Evolutionary conservation across 495 filamentous ascomycete genomes (phyloP).

Genomic region (Physcia stellaris): DNA sequence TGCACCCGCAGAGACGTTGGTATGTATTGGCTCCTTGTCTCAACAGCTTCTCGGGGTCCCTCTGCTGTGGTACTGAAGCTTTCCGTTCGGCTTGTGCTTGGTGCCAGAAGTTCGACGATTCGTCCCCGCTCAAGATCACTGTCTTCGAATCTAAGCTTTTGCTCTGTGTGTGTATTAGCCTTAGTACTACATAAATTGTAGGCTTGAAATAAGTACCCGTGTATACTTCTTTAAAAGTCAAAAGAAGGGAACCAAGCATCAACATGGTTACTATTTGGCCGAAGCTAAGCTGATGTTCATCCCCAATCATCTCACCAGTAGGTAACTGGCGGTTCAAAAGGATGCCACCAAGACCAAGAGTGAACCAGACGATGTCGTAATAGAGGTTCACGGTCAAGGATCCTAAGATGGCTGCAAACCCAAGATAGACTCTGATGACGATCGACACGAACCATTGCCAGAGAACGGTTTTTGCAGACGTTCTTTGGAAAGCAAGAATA

Average conservation of each 20-base stretch:
- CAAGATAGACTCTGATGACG: not conserved
- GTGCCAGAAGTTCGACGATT: no score
- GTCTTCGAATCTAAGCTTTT: slow-evolving; percentile 1
- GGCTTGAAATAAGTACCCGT: not conserved
- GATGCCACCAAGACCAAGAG: not conserved
- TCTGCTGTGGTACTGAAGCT: no score
- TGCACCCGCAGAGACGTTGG: no score
- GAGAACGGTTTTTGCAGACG: not conserved
- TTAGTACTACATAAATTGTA: not conserved
- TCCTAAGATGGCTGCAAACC: not conserved
- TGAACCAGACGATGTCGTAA: slow-evolving; percentile 2
- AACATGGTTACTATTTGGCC: slow-evolving; percentile 9
- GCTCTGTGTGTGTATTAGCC: not conserved
- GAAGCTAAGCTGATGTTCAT: slow-evolving; percentile 8
- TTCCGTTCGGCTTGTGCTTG: no score
- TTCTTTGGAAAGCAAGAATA: not conserved
- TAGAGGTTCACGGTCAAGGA: slow-evolving; percentile 2
- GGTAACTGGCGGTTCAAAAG: not conserved
- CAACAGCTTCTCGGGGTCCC: no score
- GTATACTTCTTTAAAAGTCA: slow-evolving; percentile 4
- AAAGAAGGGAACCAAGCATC: slow-evolving; percentile 3
- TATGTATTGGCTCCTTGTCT: no score
- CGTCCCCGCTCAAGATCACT: no score
- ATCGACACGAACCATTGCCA: not conserved
- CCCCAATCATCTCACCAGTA: not conserved